Evolutionary conservation across 192 early-diverging fungal species (phyloP).

Genomic region (Mortierella claussenii): DNA sequence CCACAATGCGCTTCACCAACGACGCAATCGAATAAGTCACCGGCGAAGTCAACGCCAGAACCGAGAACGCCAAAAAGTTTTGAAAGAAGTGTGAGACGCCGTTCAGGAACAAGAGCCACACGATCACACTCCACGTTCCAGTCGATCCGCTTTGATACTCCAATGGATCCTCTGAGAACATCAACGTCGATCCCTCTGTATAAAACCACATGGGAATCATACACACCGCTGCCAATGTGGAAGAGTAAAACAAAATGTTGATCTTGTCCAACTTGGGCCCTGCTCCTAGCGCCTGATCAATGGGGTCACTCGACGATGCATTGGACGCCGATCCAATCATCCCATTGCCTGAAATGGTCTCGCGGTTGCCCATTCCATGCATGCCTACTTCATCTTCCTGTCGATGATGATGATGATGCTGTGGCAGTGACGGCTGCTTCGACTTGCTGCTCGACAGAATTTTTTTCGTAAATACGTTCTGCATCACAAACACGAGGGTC

Average conservation of each 20-base stretch:
- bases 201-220: conserved; percentile 88
- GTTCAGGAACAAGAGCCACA: conserved; percentile 76
- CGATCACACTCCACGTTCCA: conserved; percentile 30
- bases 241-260: conserved; percentile 87
- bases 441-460: conserved; percentile 65
- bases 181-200: conserved; percentile 65
- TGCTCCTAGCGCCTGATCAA: conserved; percentile 8
- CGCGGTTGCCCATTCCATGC: conserved; percentile 34
- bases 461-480: conserved; percentile 91
- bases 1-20: conserved; percentile 89
- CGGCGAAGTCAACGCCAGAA: conserved; percentile 79
- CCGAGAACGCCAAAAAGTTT: conserved; percentile 82
- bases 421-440: conserved; percentile 10
- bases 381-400: conserved; percentile 32
- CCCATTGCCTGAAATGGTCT: conserved; percentile 31
- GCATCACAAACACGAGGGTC: conserved; percentile 85
- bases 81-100: conserved; percentile 85
- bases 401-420: no score
- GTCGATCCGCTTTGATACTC: neutral
- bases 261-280: conserved; percentile 83
- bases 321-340: no score
- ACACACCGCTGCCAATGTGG: conserved; percentile 73
- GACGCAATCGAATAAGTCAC: conserved; percentile 90
- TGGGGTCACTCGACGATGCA: conserved; percentile 6
- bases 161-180: conserved; percentile 40